phyloP scores from a whole-genome alignment of 1,284 basidiomycete species.

The Macrocystidia cucumis region DNA sequence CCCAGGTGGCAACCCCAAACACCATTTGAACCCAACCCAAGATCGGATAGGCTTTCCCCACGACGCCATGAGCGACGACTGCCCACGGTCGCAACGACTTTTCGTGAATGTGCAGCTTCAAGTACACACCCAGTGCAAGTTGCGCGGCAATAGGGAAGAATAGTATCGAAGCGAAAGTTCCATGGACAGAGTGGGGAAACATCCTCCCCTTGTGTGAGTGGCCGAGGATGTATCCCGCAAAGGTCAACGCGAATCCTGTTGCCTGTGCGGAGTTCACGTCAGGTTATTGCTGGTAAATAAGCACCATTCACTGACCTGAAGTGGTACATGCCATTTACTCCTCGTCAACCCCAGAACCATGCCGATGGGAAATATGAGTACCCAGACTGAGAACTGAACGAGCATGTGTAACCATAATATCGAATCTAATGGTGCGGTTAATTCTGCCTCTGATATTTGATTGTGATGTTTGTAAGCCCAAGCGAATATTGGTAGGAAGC shows the following conservation, averaged over 20 bases:
- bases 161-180: slow-evolving; percentile 63
- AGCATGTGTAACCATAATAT: slow-evolving; percentile 78
- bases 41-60: slow-evolving; percentile 85
- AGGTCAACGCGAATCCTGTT: slow-evolving; percentile 60
- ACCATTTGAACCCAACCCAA: slow-evolving; percentile 85
- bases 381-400: slow-evolving; percentile 74
- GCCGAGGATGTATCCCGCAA: slow-evolving; percentile 69
- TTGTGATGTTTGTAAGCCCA: slow-evolving; percentile 54
- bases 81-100: slow-evolving; percentile 67
- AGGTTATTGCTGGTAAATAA: too few species aligned
- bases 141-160: slow-evolving; percentile 63
- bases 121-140: slow-evolving; percentile 75
- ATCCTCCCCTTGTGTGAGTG: slow-evolving; percentile 75
- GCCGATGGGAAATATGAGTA: slow-evolving; percentile 75
- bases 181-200: slow-evolving; percentile 69
- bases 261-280: slow-evolving; percentile 31
- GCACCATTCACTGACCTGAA: slow-evolving; percentile 47
- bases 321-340: slow-evolving; percentile 80
- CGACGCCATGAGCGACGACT: slow-evolving; percentile 67
- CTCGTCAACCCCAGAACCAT: slow-evolving; percentile 82
- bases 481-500: slow-evolving; percentile 8
- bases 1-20: slow-evolving; percentile 61
- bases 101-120: slow-evolving; percentile 91
- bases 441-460: slow-evolving; percentile 54
- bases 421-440: slow-evolving; percentile 63